phyloP scores from a whole-genome alignment of 176 grass and related monocot species.

The Phyllostachys edulis region DNA sequence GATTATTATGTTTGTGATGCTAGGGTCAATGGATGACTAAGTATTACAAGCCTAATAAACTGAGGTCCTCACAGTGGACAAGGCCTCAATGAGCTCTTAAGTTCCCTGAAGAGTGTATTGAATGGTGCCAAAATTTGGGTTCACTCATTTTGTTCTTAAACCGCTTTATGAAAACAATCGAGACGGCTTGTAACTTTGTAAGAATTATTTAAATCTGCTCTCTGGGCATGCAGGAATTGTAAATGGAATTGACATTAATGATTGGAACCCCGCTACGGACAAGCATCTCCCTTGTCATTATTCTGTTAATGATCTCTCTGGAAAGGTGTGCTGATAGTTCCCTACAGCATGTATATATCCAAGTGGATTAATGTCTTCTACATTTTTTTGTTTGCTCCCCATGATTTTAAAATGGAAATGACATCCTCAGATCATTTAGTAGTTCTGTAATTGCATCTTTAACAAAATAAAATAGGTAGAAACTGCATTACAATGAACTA shows the following conservation, averaged over 20 bases:
- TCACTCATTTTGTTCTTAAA: slow-evolving; percentile 22
- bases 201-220: slow-evolving; percentile 9
- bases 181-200: background rate
- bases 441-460: too few relatives aligned
- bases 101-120: slow-evolving; percentile 74
- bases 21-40: too few relatives aligned
- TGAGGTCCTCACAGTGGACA: too few relatives aligned
- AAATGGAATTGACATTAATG: slow-evolving; percentile 90
- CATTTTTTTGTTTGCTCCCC: background rate
- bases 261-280: slow-evolving; percentile 81
- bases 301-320: slow-evolving; percentile 82
- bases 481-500: too few relatives aligned
- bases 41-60: too few relatives aligned
- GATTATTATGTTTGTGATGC: too few relatives aligned
- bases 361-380: background rate
- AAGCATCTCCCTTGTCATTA: slow-evolving; percentile 75
- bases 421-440: too few relatives aligned
- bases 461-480: too few relatives aligned
- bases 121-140: slow-evolving; percentile 57
- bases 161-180: slow-evolving; percentile 4
- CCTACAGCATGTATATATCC: background rate
- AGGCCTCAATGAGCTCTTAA: slow-evolving; percentile 84
- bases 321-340: slow-evolving; percentile 56
- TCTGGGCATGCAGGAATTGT: slow-evolving; percentile 64
- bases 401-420: too few relatives aligned